Evolutionary conservation across 1,139 yeast species (phyloP).

Genomic region (Kodamaea alishanica): DNA sequence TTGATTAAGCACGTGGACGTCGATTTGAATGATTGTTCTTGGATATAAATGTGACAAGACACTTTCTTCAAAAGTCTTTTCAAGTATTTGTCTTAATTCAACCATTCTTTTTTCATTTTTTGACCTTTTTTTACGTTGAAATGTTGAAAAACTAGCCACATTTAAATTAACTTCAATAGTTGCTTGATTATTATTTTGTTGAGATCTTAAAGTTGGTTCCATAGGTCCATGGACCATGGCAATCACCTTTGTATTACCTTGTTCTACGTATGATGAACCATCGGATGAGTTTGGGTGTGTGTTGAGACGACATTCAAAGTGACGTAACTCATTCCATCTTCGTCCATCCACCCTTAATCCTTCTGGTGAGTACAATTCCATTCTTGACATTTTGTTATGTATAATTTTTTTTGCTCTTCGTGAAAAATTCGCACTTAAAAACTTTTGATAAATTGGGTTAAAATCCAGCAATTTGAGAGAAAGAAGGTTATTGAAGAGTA

Average conservation of each 20-base stretch:
- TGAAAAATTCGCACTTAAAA: slow-evolving; percentile 6
- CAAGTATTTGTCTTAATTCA: slow-evolving; percentile 72
- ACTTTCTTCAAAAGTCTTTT: slow-evolving; percentile 78
- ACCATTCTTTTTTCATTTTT: slow-evolving; percentile 67
- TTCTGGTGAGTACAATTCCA: slow-evolving; percentile 89
- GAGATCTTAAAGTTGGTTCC: slow-evolving; percentile 63
- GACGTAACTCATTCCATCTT: slow-evolving; percentile 88
- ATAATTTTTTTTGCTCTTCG: not conserved
- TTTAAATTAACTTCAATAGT: slow-evolving; percentile 61
- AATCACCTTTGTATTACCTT: slow-evolving; percentile 86
- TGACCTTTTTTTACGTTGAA: slow-evolving; percentile 65
- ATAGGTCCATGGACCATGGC: slow-evolving; percentile 87
- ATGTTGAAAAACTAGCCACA: slow-evolving; percentile 77
- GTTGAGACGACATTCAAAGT: slow-evolving; percentile 74
- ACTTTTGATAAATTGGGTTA: slow-evolving; percentile 56
- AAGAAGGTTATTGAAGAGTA: slow-evolving; percentile 64
- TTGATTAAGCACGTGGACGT: slow-evolving; percentile 74
- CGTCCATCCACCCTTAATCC: slow-evolving; percentile 92
- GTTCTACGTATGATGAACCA: slow-evolving; percentile 90
- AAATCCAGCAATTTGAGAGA: slow-evolving; percentile 59
- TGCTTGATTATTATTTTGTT: slow-evolving; percentile 46
- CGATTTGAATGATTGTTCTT: slow-evolving; percentile 71
- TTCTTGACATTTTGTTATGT: slow-evolving; percentile 34
- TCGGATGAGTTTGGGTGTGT: slow-evolving; percentile 88
- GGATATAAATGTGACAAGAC: slow-evolving; percentile 75